phyloP scores from a whole-genome alignment of 768 basidiomycete genomes.

The Pulveroboletus sp. region DNA sequence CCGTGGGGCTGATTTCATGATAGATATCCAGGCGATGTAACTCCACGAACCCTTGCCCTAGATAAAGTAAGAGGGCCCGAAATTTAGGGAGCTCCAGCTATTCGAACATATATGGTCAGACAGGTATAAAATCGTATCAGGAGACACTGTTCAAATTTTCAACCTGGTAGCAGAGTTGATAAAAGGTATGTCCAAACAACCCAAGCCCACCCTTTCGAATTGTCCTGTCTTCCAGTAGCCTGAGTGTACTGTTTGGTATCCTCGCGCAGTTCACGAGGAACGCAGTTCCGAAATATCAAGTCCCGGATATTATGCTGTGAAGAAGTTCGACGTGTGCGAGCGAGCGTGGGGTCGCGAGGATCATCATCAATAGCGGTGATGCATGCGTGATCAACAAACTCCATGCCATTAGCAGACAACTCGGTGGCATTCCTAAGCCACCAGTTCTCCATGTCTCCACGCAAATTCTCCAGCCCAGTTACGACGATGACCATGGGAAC shows the following conservation, averaged over 20 bases:
- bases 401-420: slow-evolving; percentile 22
- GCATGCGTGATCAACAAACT: slow-evolving; percentile 31
- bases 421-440: slow-evolving; percentile 27
- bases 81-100: background rate
- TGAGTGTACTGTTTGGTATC: background rate
- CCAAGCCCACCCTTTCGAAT: slow-evolving; percentile 10
- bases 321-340: slow-evolving; percentile 17
- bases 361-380: slow-evolving; percentile 31
- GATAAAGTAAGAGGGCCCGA: background rate
- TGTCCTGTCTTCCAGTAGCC: background rate
- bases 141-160: background rate
- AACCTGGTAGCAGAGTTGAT: slow-evolving; percentile 6
- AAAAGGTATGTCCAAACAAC: slow-evolving; percentile 13
- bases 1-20: background rate
- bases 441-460: slow-evolving; percentile 34
- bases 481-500: slow-evolving; percentile 39
- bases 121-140: background rate
- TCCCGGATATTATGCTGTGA: slow-evolving; percentile 24
- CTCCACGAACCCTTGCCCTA: slow-evolving; percentile 2
- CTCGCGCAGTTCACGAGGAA: slow-evolving; percentile 6
- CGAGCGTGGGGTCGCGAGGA: slow-evolving; percentile 9
- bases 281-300: slow-evolving; percentile 22
- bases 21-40: background rate
- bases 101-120: background rate
- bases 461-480: slow-evolving; percentile 37